Percentiles rank a stretch among this genome's conserved stretches.
These are phyloP conservation scores for Sergeia podlipaevii DNA, from an alignment of 208 protist genomes.

Conservation along the genomic window DNA sequence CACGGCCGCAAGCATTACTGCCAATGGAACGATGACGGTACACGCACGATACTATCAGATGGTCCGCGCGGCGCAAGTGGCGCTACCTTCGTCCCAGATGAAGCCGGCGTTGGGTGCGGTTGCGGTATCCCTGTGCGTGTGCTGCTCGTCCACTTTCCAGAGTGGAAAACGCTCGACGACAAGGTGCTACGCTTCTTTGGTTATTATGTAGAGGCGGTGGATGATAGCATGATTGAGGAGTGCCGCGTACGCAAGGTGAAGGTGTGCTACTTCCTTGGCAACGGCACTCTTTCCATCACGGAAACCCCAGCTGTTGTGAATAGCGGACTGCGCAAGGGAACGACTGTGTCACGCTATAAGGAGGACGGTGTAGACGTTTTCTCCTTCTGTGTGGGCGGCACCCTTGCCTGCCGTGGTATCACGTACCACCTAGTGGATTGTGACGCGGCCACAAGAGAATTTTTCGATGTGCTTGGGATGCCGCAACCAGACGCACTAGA, in stretches of 20 bases:
- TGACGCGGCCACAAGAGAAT: conserved; percentile 93
- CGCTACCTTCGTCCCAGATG: neutral
- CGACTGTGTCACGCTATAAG: conserved; percentile 83
- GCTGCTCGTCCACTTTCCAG: conserved; percentile 70
- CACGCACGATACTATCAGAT: conserved; percentile 36
- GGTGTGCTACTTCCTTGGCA: conserved; percentile 92
- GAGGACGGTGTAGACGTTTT: conserved; percentile 69
- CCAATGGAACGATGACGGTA: conserved; percentile 43
- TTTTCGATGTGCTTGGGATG: conserved; percentile 81
- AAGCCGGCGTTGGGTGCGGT: conserved; percentile 12
- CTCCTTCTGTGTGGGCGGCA: conserved; percentile 78
- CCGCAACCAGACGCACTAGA: conserved; percentile 56
- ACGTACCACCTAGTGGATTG: conserved; percentile 92
- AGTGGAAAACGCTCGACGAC: conserved; percentile 90
- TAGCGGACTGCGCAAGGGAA: conserved; percentile 91
- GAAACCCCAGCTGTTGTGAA: conserved; percentile 92
- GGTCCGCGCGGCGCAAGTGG: neutral
- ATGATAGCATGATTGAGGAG: conserved; percentile 86
- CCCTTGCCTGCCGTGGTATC: conserved; percentile 79
- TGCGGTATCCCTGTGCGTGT: conserved; percentile 64
- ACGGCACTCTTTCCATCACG: conserved; percentile 92
- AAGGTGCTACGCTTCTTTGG: conserved; percentile 96
- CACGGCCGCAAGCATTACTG: conserved; percentile 45
- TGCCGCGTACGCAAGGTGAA: conserved; percentile 89
- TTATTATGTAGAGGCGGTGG: conserved; percentile 94